A percentile compares a stretch with the other conserved stretches of the same genome.
Conservation (phyloP, 768 basidiomycete species). For the Cyclocybe cylindracea region DNA sequence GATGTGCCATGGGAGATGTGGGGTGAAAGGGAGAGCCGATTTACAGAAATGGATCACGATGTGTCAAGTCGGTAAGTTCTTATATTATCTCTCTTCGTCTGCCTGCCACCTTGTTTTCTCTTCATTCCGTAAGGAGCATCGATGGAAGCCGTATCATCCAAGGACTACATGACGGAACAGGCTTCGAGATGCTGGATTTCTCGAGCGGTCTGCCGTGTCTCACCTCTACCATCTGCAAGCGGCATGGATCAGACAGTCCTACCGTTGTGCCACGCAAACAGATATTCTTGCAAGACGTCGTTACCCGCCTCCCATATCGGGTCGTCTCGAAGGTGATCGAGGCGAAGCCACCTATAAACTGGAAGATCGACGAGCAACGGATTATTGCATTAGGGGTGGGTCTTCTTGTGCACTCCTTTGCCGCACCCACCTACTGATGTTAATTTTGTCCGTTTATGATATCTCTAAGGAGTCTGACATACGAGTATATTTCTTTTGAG, state of each 20-base stretch:
- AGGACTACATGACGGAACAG: neutral
- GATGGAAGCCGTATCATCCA: conserved; percentile 17
- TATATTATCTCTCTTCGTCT: neutral
- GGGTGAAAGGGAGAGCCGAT: conserved; percentile 17
- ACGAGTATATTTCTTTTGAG: too few species aligned
- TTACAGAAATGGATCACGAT: neutral
- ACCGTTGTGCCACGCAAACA: neutral
- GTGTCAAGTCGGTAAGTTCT: conserved; percentile 11
- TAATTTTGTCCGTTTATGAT: too few species aligned
- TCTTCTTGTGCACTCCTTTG: neutral
- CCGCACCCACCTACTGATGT: too few species aligned
- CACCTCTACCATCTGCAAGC: neutral
- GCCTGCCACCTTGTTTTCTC: neutral
- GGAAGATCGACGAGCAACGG: conserved; percentile 18
- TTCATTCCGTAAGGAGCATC: conserved; percentile 8
- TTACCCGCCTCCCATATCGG: conserved; percentile 11
- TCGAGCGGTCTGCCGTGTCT: neutral
- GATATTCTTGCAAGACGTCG: conserved; percentile 5
- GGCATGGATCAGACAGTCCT: neutral
- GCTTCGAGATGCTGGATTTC: conserved; percentile 12
- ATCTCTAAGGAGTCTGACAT: too few species aligned
- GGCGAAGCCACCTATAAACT: conserved; percentile 5
- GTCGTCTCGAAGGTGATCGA: neutral
- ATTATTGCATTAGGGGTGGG: conserved; percentile 12
- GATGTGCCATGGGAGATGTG: conserved; percentile 13